Percentiles rank a stretch among this genome's conserved stretches.
Evolutionary conservation across 345 rosid species (phyloP).

Genomic region (Syzygium oleosum): DNA sequence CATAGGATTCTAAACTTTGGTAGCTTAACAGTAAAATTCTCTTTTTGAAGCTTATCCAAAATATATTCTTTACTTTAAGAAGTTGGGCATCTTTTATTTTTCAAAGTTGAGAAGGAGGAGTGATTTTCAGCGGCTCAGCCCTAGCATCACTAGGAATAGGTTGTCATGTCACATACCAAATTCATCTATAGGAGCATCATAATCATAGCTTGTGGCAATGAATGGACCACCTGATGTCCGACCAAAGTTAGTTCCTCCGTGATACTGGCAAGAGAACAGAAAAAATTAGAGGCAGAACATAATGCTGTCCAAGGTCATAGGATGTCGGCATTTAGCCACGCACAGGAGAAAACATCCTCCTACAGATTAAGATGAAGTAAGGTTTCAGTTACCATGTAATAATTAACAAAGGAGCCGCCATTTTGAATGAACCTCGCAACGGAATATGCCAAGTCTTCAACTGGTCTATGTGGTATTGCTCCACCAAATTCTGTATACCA

Average conservation of each 20-base stretch:
- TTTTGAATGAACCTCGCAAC: slow-evolving; percentile 75
- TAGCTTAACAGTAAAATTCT: neutral
- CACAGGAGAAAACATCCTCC: neutral
- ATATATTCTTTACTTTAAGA: neutral
- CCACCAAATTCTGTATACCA: slow-evolving; percentile 85
- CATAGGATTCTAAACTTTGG: neutral
- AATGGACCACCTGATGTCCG: slow-evolving; percentile 93
- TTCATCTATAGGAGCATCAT: slow-evolving; percentile 97
- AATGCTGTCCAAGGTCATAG: neutral
- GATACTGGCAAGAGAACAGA: slow-evolving; percentile 39
- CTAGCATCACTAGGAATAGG: neutral
- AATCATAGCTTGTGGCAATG: slow-evolving; percentile 94
- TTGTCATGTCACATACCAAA: slow-evolving; percentile 39
- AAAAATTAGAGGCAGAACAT: neutral
- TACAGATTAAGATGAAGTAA: neutral
- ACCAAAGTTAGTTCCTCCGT: slow-evolving; percentile 93
- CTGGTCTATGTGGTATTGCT: slow-evolving; percentile 66
- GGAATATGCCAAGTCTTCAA: slow-evolving; percentile 75
- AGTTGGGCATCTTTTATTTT: neutral
- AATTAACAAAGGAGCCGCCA: slow-evolving; percentile 73
- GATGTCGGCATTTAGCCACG: neutral
- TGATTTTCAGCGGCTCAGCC: neutral
- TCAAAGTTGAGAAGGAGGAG: neutral
- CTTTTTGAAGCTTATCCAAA: neutral
- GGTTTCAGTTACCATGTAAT: slow-evolving; percentile 58